Conservation (phyloP, 2,329 filamentous ascomycete genomes). For the Diaporthe batatas region DNA sequence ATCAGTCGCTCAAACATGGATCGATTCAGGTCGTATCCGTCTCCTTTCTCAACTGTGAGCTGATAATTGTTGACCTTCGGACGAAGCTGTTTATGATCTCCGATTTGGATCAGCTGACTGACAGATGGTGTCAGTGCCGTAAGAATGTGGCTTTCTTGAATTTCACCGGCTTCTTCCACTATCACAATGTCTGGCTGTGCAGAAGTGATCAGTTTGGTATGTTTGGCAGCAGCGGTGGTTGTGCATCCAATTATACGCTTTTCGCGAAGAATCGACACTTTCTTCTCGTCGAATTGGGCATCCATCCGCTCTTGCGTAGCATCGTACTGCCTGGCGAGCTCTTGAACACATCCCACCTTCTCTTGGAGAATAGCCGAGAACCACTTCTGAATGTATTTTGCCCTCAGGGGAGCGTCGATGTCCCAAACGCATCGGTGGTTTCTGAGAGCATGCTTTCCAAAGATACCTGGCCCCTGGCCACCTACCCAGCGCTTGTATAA, state of each 20-base stretch:
- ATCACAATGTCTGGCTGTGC: slow-evolving; percentile 71
- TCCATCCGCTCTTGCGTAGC: slow-evolving; percentile 56
- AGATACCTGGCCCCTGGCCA: slow-evolving; percentile 61
- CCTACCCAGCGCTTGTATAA: slow-evolving; percentile 67
- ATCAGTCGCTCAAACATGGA: slow-evolving; percentile 80
- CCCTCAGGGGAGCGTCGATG: slow-evolving; percentile 56
- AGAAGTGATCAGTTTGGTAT: slow-evolving; percentile 65
- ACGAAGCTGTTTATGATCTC: slow-evolving; percentile 79
- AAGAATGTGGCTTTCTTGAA: slow-evolving; percentile 76
- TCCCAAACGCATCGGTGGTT: slow-evolving; percentile 63
- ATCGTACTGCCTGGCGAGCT: slow-evolving; percentile 57
- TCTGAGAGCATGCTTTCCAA: slow-evolving; percentile 48
- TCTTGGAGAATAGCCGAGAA: slow-evolving; percentile 62
- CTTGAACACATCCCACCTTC: slow-evolving; percentile 56
- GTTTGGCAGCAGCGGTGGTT: slow-evolving; percentile 77
- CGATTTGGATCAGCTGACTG: slow-evolving; percentile 77
- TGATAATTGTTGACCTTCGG: slow-evolving; percentile 75
- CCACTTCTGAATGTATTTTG: slow-evolving; percentile 58
- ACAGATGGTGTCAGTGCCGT: slow-evolving; percentile 68
- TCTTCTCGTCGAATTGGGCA: slow-evolving; percentile 58
- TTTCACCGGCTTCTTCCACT: slow-evolving; percentile 81
- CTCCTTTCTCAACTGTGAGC: slow-evolving; percentile 72
- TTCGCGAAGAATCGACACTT: slow-evolving; percentile 58
- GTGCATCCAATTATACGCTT: slow-evolving; percentile 78
- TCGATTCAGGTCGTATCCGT: slow-evolving; percentile 75